A percentile compares a stretch with the other conserved stretches of the same genome.
These are phyloP conservation scores for Leccinum cinnamomeum DNA, from an alignment of 1,284 basidiomycete genomes.

Conservation along the genomic window DNA sequence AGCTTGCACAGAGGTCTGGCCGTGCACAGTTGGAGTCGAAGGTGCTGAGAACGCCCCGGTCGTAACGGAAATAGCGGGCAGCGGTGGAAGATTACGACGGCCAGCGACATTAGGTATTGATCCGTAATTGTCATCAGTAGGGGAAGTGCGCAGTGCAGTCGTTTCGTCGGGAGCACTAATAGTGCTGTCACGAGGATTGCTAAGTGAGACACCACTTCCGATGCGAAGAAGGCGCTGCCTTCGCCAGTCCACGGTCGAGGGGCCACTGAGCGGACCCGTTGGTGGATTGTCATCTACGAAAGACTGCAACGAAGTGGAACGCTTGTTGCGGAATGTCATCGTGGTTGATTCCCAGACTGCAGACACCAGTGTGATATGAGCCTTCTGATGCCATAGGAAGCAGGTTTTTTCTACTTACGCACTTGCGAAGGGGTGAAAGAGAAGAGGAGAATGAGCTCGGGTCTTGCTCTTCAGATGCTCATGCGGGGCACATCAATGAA, in stretches of 20 bases:
- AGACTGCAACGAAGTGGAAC: constrained; percentile 26
- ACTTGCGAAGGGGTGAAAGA: neutral
- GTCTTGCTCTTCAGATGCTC: neutral
- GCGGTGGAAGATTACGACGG: constrained; percentile 11
- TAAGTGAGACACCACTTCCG: constrained; percentile 10
- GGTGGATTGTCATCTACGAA: constrained; percentile 14
- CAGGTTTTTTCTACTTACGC: constrained; percentile 2
- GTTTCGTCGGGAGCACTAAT: constrained; percentile 15
- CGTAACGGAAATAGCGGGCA: constrained; percentile 10
- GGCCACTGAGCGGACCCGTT: constrained; percentile 28
- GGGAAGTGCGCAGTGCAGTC: constrained; percentile 18
- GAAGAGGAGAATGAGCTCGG: neutral
- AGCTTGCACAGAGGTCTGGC: constrained; percentile 18
- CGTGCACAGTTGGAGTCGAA: constrained; percentile 14
- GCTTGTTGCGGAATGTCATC: constrained; percentile 24
- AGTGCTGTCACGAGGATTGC: constrained; percentile 4
- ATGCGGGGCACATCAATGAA: neutral
- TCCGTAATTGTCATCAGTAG: constrained; percentile 19
- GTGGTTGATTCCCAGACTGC: neutral
- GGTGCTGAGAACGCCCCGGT: constrained; percentile 23
- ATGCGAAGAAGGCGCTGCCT: constrained; percentile 35
- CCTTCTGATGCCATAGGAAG: too few relatives aligned
- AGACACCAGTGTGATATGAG: neutral
- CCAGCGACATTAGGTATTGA: constrained; percentile 15
- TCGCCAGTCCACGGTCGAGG: constrained; percentile 35